A percentile compares a stretch with the other conserved stretches of the same genome.
phyloP scores from a whole-genome alignment of 805 yeast genomes.

The Candida nanaspora region DNA sequence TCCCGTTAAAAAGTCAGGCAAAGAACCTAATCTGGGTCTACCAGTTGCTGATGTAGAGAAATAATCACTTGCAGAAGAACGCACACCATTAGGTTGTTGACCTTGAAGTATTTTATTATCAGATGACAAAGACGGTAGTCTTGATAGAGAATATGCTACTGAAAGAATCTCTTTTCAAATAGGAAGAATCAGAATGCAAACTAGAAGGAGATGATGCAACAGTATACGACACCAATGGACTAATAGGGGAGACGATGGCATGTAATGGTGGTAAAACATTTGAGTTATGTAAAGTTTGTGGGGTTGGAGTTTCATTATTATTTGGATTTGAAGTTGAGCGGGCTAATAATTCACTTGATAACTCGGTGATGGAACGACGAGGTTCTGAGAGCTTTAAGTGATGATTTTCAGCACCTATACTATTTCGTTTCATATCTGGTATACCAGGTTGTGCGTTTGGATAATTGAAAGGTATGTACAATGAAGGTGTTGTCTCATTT shows the following conservation, averaged over 20 bases:
- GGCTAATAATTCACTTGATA: not conserved
- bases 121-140: not conserved
- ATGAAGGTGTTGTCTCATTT: not conserved
- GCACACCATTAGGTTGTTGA: no score
- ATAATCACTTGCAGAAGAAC: not conserved
- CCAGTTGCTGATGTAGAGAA: not conserved
- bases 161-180: not conserved
- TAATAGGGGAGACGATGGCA: not conserved
- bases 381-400: not conserved
- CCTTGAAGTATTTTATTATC: not conserved
- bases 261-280: not conserved
- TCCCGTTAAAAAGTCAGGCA: slow-evolving; percentile 1
- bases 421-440: not conserved
- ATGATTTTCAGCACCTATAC: not conserved
- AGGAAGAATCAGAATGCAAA: not conserved
- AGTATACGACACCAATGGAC: not conserved
- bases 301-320: not conserved
- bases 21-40: slow-evolving; percentile 2
- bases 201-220: not conserved
- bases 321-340: not conserved
- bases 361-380: not conserved
- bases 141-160: not conserved
- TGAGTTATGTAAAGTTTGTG: not conserved
- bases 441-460: not conserved
- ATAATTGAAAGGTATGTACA: not conserved